Conservation (phyloP, 1,284 basidiomycete species). For the Gyrodon tennesseensis region DNA sequence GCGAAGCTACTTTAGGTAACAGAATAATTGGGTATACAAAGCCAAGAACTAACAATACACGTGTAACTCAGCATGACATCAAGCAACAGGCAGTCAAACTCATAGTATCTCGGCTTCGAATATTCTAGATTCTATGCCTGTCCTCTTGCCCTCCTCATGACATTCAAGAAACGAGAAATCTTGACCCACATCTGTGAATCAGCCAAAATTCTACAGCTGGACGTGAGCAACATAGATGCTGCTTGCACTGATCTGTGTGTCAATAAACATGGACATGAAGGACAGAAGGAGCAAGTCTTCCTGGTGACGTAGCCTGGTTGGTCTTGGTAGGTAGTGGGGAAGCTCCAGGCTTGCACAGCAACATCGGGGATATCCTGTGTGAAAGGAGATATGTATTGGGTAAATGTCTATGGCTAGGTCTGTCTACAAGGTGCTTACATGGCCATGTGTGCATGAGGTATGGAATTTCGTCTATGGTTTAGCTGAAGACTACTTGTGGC, state of each 20-base stretch:
- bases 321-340: slow-evolving; percentile 27
- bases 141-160: slow-evolving; percentile 94
- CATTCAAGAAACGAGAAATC: slow-evolving; percentile 98
- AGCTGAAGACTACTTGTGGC: neutral
- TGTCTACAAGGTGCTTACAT: slow-evolving; percentile 44
- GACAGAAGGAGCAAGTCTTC: slow-evolving; percentile 51
- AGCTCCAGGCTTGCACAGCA: slow-evolving; percentile 50
- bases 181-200: slow-evolving; percentile 91
- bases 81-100: slow-evolving; percentile 97
- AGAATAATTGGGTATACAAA: neutral
- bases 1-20: slow-evolving; percentile 84
- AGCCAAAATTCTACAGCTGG: slow-evolving; percentile 86
- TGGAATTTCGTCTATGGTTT: neutral
- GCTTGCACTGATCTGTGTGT: slow-evolving; percentile 53
- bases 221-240: slow-evolving; percentile 68
- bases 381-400: neutral
- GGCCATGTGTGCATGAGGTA: slow-evolving; percentile 1
- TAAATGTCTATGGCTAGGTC: slow-evolving; percentile 33
- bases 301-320: slow-evolving; percentile 41
- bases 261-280: slow-evolving; percentile 62
- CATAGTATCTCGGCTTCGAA: slow-evolving; percentile 96
- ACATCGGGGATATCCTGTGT: slow-evolving; percentile 60
- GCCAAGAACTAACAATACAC: slow-evolving; percentile 17
- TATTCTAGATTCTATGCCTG: slow-evolving; percentile 98
- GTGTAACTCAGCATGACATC: slow-evolving; percentile 78